Percentiles rank a stretch among this genome's conserved stretches.
phyloP scores from a whole-genome alignment of 2,329 filamentous ascomycete genomes.

The Diaporthe batatas region DNA sequence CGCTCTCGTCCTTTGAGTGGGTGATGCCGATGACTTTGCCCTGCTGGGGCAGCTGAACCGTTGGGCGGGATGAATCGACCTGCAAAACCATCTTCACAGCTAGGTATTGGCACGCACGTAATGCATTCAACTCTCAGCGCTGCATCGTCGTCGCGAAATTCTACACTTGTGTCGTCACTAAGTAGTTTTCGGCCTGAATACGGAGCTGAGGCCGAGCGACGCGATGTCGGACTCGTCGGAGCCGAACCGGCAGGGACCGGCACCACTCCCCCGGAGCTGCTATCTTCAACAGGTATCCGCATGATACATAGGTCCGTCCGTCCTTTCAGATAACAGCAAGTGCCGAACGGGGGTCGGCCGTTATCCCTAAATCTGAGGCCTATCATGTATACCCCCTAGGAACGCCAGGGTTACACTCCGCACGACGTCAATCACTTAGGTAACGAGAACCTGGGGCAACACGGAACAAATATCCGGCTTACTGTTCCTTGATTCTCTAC shows the following conservation, averaged over 20 bases:
- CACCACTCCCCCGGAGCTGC: constrained; percentile 13
- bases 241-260: constrained; percentile 35
- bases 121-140: too few species aligned
- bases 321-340: constrained; percentile 13
- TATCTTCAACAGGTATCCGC: background rate
- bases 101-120: background rate
- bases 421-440: constrained; percentile 24
- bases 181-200: constrained; percentile 13
- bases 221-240: constrained; percentile 30
- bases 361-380: background rate
- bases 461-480: background rate
- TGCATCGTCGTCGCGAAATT: background rate
- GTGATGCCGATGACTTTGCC: constrained; percentile 46
- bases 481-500: background rate
- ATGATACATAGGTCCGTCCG: background rate
- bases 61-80: constrained; percentile 36
- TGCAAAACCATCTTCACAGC: constrained; percentile 36
- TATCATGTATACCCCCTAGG: constrained; percentile 2
- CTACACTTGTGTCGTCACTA: background rate
- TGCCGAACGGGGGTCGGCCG: constrained; percentile 12
- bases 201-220: background rate
- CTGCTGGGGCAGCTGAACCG: constrained; percentile 33
- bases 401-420: background rate
- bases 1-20: constrained; percentile 29
- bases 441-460: constrained; percentile 7